Conservation (phyloP, 345 rosid species). For the Geranium brycei region DNA sequence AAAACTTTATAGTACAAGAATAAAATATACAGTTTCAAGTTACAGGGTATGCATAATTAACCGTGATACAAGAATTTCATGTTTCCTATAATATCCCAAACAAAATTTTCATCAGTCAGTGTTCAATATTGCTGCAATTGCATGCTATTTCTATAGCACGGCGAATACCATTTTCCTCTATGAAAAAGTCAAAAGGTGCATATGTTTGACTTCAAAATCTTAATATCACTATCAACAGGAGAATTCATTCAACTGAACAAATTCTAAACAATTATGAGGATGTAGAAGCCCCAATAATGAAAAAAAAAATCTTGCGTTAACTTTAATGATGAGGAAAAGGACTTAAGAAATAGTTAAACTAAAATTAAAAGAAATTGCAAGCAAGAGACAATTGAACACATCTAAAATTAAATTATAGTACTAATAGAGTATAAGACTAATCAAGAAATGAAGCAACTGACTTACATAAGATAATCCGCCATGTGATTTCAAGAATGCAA, state of each 20-base stretch:
- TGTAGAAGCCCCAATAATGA: not conserved
- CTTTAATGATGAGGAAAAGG: not conserved
- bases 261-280: not conserved
- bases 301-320: no score
- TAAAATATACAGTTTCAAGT: no score
- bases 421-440: not conserved
- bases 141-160: not conserved
- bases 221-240: not conserved
- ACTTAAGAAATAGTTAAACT: not conserved
- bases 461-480: constrained; percentile 94
- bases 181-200: not conserved
- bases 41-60: no score
- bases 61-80: no score
- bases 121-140: not conserved
- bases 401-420: not conserved
- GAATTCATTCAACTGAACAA: no score
- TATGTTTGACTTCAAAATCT: no score
- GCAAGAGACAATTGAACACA: not conserved
- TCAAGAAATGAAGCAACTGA: constrained; percentile 3
- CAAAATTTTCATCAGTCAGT: not conserved
- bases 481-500: constrained; percentile 56
- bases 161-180: not conserved
- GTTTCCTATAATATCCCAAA: not conserved
- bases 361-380: no score
- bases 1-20: not conserved